Evolutionary conservation across 257 asterid species (phyloP), one percentile per base, ranked within the genome.

Genomic region (Osmanthus fragrans): DNA sequence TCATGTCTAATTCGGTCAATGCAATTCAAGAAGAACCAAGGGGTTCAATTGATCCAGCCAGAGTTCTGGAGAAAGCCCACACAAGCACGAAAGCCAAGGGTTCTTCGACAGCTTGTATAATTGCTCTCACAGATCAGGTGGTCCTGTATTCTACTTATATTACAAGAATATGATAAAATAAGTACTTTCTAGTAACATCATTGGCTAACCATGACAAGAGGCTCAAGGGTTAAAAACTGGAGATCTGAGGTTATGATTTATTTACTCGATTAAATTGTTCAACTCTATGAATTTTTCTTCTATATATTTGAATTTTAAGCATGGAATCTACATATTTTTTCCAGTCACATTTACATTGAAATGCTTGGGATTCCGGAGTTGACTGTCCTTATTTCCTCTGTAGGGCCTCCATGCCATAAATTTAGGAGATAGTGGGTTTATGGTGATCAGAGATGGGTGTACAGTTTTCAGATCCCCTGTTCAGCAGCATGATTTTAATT

Each of bases 401-500:
- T 79, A 95, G 99, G 94, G 96, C 77, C 94, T 93, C 74, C 92
- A 89, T 75, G 99, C 99, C 77, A 82, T 92, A 70, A 96, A 96
- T 86, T 80, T 96, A 51, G 99, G 98, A 65, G 99, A 96, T 79
- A 96, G 98, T 76, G 99, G 99, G 70, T 96, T 96, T 79, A 87
- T 93, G 91, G 98, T 96, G 75, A 89, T 93, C 56, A 89, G 99
- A 85, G 96, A 88, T 21, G 99, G 99, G 42, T 80, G 88, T 73
- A 93, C 92, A 4, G 92, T 96, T 69, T 88, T 93, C 84, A 85
- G 92, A 84, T 92, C 98, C 71, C 97, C 96, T 64, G 90, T 79
- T 32, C 99, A 96, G 88, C 99, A 93, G 91, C 99, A 96, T 75
- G 99, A 92, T 88, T 96, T 92, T 85, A 96, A 96, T 86, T 93